Conservation (phyloP, 2,329 filamentous ascomycete species). For the Microcyclospora pomicola region DNA sequence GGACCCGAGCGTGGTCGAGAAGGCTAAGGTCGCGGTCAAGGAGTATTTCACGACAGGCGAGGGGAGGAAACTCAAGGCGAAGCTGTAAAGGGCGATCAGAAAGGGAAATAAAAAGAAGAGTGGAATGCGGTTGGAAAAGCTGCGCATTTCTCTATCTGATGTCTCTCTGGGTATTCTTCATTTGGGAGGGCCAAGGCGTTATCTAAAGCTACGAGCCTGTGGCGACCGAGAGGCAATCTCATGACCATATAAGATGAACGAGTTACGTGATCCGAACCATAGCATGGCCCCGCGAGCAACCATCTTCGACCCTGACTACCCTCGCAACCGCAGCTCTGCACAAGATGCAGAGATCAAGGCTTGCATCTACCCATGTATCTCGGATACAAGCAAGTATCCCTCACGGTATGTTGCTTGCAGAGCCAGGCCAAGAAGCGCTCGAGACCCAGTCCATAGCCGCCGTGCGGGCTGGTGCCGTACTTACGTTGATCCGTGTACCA, state of each 20-base stretch:
- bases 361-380: slow-evolving; percentile 71
- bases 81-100: slow-evolving; percentile 12
- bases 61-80: slow-evolving; percentile 21
- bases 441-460: slow-evolving; percentile 82
- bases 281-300: too few relatives aligned
- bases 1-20: slow-evolving; percentile 59
- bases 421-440: slow-evolving; percentile 65
- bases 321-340: neutral
- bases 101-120: too few relatives aligned
- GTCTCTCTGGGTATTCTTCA: too few relatives aligned
- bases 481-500: slow-evolving; percentile 79
- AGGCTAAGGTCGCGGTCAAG: slow-evolving; percentile 55
- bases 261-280: too few relatives aligned
- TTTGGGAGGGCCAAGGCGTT: too few relatives aligned
- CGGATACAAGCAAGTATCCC: slow-evolving; percentile 61
- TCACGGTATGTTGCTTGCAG: slow-evolving; percentile 51
- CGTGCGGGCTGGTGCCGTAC: slow-evolving; percentile 84
- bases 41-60: slow-evolving; percentile 53
- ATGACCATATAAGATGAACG: too few relatives aligned
- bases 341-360: slow-evolving; percentile 27
- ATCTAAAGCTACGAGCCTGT: too few relatives aligned
- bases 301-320: too few relatives aligned
- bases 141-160: too few relatives aligned
- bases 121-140: too few relatives aligned
- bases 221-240: too few relatives aligned